phyloP scores from a whole-genome alignment of 306 rosid species.

The Parietaria judaica region DNA sequence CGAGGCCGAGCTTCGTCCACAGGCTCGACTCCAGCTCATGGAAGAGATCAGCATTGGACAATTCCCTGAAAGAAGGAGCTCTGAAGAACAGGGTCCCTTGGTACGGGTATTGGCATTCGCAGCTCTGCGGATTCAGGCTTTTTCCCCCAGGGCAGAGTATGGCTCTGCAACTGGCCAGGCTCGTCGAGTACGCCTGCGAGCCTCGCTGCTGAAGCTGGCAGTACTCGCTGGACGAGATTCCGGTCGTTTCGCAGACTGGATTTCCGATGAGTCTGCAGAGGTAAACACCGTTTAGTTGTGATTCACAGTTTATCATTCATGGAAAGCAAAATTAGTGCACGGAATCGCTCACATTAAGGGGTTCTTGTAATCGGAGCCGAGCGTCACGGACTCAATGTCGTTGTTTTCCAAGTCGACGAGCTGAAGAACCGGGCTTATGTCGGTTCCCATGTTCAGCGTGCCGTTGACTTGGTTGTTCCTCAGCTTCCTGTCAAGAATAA shows the following conservation, averaged over 20 bases:
- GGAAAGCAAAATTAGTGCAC: constrained; percentile 2
- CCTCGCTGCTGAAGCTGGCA: constrained; percentile 51
- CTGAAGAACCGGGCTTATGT: constrained; percentile 49
- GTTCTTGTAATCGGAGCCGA: constrained; percentile 40
- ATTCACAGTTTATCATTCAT: not conserved
- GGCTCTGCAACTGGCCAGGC: constrained; percentile 48
- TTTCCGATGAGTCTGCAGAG: constrained; percentile 66
- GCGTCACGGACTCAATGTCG: constrained; percentile 41
- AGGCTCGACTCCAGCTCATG: constrained; percentile 62
- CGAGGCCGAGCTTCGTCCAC: constrained; percentile 53
- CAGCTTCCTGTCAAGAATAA: constrained; percentile 49
- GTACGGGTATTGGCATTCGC: constrained; percentile 80
- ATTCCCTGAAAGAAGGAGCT: constrained; percentile 71
- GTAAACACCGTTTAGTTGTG: not conserved
- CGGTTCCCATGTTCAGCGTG: constrained; percentile 61
- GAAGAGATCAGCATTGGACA: constrained; percentile 45
- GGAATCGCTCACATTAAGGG: constrained; percentile 52
- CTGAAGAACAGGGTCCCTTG: constrained; percentile 68
- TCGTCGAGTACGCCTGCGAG: constrained; percentile 55
- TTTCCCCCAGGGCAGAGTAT: constrained; percentile 49
- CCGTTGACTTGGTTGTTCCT: constrained; percentile 49
- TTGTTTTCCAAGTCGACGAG: constrained; percentile 81
- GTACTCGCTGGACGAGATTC: constrained; percentile 32
- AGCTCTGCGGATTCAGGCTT: constrained; percentile 78
- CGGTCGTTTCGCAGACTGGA: constrained; percentile 53